phyloP scores from a whole-genome alignment of 208 protist species.

The Leishmania tarentolae region DNA sequence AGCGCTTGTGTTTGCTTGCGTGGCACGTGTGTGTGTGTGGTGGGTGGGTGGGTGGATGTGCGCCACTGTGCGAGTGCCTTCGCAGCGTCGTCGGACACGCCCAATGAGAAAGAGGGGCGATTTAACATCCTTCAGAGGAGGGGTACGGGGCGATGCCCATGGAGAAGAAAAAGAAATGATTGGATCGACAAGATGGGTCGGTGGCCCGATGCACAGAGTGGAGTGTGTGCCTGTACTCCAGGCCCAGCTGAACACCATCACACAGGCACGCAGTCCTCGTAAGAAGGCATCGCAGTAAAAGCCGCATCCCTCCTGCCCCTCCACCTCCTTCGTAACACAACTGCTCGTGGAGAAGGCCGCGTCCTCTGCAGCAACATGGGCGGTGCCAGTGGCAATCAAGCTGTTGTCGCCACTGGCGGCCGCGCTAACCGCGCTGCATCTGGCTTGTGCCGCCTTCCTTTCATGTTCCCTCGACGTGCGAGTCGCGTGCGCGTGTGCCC shows the following conservation, averaged over 20 bases:
- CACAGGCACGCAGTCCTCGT: not conserved
- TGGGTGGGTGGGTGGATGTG: not conserved
- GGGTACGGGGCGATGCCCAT: not conserved
- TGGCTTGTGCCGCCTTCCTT: not conserved
- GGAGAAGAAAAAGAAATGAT: constrained; percentile 2
- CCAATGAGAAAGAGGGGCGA: too few species aligned
- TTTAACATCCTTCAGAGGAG: not conserved
- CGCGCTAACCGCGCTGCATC: not conserved
- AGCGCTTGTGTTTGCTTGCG: not conserved
- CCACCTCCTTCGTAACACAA: not conserved
- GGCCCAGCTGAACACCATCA: not conserved
- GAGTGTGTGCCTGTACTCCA: not conserved
- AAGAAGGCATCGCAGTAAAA: too few species aligned
- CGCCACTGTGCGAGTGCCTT: not conserved
- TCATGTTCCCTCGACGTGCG: not conserved
- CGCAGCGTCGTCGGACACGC: not conserved
- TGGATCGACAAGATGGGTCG: not conserved
- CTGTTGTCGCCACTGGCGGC: not conserved
- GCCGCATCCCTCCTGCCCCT: not conserved
- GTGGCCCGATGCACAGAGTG: not conserved
- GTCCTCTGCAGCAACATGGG: not conserved
- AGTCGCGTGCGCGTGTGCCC: not conserved
- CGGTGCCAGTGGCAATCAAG: not conserved
- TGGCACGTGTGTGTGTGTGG: too few species aligned
- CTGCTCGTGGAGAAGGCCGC: not conserved